These are phyloP conservation scores for Petrea volubilis DNA, from an alignment of 257 asterid genomes.

Conservation along the genomic window DNA sequence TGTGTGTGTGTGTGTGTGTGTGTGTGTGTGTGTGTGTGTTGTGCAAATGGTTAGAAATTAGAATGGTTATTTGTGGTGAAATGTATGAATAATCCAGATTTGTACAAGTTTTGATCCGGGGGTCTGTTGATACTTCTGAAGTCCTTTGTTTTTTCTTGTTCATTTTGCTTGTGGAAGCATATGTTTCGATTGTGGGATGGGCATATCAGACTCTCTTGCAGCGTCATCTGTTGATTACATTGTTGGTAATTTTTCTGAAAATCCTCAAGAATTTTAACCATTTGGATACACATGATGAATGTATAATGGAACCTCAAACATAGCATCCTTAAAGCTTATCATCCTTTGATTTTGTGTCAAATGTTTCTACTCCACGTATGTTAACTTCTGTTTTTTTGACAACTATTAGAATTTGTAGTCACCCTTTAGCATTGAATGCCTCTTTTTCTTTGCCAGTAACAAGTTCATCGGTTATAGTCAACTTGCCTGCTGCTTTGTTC, in stretches of 20 bases:
- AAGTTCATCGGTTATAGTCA: slow-evolving; percentile 63
- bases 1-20: neutral
- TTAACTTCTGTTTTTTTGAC: neutral
- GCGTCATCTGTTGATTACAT: neutral
- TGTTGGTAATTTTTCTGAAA: neutral
- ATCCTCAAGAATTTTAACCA: neutral
- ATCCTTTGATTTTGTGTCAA: neutral
- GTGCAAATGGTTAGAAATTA: no score
- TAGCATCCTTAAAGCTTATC: neutral
- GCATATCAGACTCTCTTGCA: neutral
- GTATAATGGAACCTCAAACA: neutral
- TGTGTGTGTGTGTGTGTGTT: neutral
- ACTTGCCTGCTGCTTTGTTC: slow-evolving; percentile 61
- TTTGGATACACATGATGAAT: slow-evolving; percentile 1
- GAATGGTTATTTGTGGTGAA: no score
- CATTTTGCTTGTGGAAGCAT: no score
- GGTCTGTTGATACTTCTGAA: no score
- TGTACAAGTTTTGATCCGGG: no score
- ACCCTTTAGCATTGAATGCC: neutral
- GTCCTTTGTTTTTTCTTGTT: no score
- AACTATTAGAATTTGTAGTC: neutral
- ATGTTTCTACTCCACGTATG: neutral
- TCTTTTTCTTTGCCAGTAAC: slow-evolving; percentile 44
- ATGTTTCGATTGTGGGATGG: no score
- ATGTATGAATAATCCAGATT: no score